Evolutionary conservation across 352 stramenopile species (phyloP).

Genomic region (Pythium biforme): DNA sequence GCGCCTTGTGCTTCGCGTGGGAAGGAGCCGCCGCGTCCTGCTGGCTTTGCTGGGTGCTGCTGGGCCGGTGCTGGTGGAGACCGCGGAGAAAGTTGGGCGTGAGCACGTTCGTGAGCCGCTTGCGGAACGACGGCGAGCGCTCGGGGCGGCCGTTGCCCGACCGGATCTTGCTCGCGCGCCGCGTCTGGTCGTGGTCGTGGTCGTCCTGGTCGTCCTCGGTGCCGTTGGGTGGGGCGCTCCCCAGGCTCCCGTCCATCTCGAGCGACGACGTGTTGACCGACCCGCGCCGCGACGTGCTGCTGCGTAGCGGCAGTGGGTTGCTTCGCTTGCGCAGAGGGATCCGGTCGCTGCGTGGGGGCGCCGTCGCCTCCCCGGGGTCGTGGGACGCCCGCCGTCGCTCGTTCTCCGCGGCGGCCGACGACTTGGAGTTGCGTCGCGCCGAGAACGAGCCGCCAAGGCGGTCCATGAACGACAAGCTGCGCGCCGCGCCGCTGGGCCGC

Average conservation of each 20-base stretch:
- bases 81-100: constrained; percentile 11
- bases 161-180: constrained; percentile 7
- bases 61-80: constrained; percentile 13
- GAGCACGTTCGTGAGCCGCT: constrained; percentile 18
- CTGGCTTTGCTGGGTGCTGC: background rate
- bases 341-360: background rate
- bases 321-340: constrained; percentile 19
- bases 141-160: background rate
- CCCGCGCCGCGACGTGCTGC: constrained; percentile 17
- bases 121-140: constrained; percentile 18
- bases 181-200: background rate
- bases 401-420: background rate
- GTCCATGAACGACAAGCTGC: constrained; percentile 14
- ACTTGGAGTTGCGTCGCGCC: constrained; percentile 11
- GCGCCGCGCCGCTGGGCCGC: background rate
- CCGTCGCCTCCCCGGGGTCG: background rate
- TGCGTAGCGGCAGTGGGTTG: constrained; percentile 15
- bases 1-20: constrained; percentile 1
- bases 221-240: background rate
- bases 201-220: background rate
- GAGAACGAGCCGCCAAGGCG: constrained; percentile 19
- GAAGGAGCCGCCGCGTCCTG: background rate
- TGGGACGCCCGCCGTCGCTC: constrained; percentile 4
- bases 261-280: constrained; percentile 17
- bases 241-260: constrained; percentile 1